Evolutionary conservation across 495 filamentous ascomycete species (phyloP).

Genomic region (Aspergillus egyptiacus): DNA sequence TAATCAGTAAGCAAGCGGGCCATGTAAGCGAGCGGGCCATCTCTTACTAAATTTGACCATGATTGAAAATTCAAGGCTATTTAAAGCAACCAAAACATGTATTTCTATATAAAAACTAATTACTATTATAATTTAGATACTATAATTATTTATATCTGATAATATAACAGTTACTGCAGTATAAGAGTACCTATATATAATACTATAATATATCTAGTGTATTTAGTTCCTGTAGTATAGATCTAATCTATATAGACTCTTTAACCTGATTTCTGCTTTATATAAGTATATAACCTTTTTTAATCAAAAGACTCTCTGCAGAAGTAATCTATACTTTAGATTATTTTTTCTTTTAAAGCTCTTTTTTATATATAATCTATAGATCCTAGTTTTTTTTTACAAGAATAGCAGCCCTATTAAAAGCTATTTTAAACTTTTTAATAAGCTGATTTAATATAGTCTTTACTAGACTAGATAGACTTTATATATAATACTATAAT

Average conservation of each 20-base stretch:
- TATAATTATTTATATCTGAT: neutral
- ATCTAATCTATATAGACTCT: neutral
- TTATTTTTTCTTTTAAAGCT: neutral
- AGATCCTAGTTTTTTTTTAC: neutral
- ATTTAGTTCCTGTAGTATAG: neutral
- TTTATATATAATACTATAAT: neutral
- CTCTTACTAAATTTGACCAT: neutral
- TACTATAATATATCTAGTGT: neutral
- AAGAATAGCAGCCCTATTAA: neutral
- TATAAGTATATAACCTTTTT: neutral
- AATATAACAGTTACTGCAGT: neutral
- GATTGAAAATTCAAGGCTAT: neutral
- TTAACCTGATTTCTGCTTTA: neutral
- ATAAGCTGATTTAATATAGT: neutral
- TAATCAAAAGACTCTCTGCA: neutral
- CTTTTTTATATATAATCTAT: neutral
- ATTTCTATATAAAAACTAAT: neutral
- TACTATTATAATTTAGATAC: neutral
- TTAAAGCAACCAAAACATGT: neutral
- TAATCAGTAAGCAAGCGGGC: neutral
- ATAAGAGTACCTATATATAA: neutral
- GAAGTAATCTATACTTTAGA: neutral
- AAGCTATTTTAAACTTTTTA: neutral
- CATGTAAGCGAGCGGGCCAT: constrained; percentile 1
- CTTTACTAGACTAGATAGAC: neutral